Conservation (phyloP, 2,329 filamentous ascomycete genomes). For the Gliomastix tumulicola region DNA sequence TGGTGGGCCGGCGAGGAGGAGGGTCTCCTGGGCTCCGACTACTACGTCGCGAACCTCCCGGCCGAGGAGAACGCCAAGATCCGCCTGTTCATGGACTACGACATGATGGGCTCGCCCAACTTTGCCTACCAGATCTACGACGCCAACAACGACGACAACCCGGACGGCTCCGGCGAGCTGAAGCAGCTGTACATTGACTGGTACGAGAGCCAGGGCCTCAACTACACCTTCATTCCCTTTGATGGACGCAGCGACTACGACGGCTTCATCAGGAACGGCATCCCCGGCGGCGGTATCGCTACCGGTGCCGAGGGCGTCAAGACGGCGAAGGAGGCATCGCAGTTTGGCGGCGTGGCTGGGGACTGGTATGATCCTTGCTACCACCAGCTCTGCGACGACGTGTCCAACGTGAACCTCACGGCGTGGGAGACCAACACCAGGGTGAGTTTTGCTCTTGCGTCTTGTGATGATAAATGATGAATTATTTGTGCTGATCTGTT, state of each 20-base stretch:
- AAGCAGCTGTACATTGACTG: slow-evolving; percentile 61
- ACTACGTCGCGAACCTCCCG: slow-evolving; percentile 49
- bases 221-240: slow-evolving; percentile 66
- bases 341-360: slow-evolving; percentile 67
- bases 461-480: neutral
- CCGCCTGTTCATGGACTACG: slow-evolving; percentile 62
- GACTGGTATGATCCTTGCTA: slow-evolving; percentile 54
- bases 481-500: no score
- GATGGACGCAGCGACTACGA: slow-evolving; percentile 77
- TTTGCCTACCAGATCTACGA: slow-evolving; percentile 65
- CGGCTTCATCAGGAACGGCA: slow-evolving; percentile 65
- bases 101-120: slow-evolving; percentile 63
- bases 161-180: slow-evolving; percentile 63
- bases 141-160: slow-evolving; percentile 63
- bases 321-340: slow-evolving; percentile 54
- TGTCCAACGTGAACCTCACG: slow-evolving; percentile 49
- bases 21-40: slow-evolving; percentile 56
- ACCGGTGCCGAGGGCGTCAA: slow-evolving; percentile 74
- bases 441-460: slow-evolving; percentile 23
- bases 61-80: slow-evolving; percentile 55
- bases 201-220: slow-evolving; percentile 54
- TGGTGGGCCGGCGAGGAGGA: slow-evolving; percentile 66
- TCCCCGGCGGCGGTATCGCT: slow-evolving; percentile 68
- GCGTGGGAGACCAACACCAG: slow-evolving; percentile 57
- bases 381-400: slow-evolving; percentile 54